phyloP scores from a whole-genome alignment of 176 grass and related monocot species.

The Juncus inflexus region DNA sequence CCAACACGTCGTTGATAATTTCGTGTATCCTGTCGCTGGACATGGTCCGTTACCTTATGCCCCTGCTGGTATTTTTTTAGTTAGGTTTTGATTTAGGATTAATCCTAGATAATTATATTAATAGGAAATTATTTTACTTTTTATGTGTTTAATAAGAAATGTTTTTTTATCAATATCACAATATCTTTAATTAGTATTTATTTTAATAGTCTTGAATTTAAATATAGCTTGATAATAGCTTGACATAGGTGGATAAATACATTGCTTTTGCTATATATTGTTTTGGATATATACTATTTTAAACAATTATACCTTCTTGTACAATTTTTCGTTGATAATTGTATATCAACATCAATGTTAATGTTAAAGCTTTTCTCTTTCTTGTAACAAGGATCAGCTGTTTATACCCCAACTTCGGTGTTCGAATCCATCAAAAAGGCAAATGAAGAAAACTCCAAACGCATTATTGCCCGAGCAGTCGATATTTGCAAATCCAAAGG shows the following conservation, averaged over 20 bases:
- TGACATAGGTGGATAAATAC: no score
- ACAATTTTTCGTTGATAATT: neutral
- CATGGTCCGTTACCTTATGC: constrained; percentile 33
- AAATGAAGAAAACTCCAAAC: constrained; percentile 46
- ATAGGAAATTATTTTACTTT: no score
- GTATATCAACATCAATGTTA: neutral
- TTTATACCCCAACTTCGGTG: constrained; percentile 37
- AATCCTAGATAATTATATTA: no score
- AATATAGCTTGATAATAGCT: no score
- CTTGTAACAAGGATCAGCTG: constrained; percentile 8
- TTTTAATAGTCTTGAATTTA: no score
- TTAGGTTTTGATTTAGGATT: neutral
- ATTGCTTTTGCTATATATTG: no score
- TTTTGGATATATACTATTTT: no score
- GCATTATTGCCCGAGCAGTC: constrained; percentile 37
- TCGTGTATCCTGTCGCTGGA: constrained; percentile 57
- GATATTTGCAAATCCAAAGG: constrained; percentile 41
- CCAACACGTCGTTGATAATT: constrained; percentile 42
- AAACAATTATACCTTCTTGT: no score
- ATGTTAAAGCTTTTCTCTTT: neutral
- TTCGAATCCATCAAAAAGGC: constrained; percentile 46
- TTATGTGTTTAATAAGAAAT: no score
- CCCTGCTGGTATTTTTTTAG: neutral
- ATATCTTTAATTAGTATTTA: no score
- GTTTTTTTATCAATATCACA: no score